Conservation (phyloP, 2,329 filamentous ascomycete species). For the Epichloe sylvatica region DNA sequence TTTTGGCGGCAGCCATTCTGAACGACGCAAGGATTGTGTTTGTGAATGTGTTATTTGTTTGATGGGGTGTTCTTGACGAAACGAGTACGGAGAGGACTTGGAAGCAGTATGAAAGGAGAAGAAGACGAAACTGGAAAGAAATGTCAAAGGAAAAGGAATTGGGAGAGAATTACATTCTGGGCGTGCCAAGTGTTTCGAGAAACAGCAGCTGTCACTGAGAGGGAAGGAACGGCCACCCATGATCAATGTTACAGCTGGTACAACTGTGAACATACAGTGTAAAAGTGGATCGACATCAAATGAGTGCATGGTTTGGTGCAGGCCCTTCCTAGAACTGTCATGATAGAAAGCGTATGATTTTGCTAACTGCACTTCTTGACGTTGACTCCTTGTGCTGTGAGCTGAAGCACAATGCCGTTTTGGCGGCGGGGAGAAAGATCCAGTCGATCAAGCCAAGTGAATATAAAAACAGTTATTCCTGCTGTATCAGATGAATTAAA, state of each 20-base stretch:
- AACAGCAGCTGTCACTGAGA: background rate
- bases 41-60: background rate
- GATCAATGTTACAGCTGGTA: background rate
- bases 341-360: no score
- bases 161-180: background rate
- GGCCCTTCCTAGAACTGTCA: no score
- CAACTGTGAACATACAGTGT: background rate
- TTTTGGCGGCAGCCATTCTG: constrained; percentile 14
- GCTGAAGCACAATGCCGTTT: no score
- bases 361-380: no score
- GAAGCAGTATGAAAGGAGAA: background rate
- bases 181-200: background rate
- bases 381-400: no score
- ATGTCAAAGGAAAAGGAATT: background rate
- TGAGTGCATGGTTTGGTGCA: background rate
- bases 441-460: no score
- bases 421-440: no score
- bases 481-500: no score
- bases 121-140: background rate
- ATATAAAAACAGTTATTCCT: no score
- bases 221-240: background rate
- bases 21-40: background rate
- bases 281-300: background rate
- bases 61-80: background rate
- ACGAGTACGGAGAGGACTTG: background rate